These are phyloP conservation scores for Globisporangium heterothallicum DNA, from an alignment of 352 stramenopile genomes.

Conservation along the genomic window DNA sequence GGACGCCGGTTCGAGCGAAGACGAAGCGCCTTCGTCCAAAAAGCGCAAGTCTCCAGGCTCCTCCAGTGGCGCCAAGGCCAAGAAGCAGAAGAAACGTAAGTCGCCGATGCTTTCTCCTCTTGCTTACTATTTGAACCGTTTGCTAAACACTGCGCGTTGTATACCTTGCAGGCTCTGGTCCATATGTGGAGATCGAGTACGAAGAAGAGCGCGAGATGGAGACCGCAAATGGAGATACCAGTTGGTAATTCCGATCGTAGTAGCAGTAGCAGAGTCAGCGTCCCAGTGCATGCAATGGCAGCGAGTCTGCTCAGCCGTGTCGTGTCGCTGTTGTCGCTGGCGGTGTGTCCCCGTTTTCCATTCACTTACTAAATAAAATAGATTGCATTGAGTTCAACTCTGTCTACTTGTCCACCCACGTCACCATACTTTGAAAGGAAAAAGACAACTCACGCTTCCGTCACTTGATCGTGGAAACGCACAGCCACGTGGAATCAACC, in stretches of 20 bases:
- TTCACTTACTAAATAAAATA: constrained; percentile 6
- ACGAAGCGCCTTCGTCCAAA: constrained; percentile 39
- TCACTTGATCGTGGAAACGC: neutral
- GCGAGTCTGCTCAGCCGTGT: too few species aligned
- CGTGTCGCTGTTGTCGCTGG: neutral
- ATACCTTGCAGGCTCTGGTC: constrained; percentile 29
- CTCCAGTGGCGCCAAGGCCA: constrained; percentile 28
- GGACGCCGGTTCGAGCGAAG: constrained; percentile 37
- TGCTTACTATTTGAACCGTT: neutral
- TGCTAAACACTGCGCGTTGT: constrained; percentile 1
- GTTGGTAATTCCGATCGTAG: constrained; percentile 31
- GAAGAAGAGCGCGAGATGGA: constrained; percentile 71
- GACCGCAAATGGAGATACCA: constrained; percentile 31
- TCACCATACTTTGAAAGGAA: neutral
- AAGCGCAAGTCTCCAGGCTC: constrained; percentile 57
- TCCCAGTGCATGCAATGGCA: too few species aligned
- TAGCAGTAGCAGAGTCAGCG: neutral
- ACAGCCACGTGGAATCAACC: too few species aligned
- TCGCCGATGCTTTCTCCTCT: neutral
- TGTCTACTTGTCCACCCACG: neutral
- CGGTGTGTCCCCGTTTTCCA: neutral
- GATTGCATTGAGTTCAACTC: neutral
- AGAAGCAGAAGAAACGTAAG: constrained; percentile 70
- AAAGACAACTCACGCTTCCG: too few species aligned
- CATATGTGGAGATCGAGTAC: constrained; percentile 86